Conservation (phyloP, 306 rosid genomes). For the Vigna nakashimae region DNA sequence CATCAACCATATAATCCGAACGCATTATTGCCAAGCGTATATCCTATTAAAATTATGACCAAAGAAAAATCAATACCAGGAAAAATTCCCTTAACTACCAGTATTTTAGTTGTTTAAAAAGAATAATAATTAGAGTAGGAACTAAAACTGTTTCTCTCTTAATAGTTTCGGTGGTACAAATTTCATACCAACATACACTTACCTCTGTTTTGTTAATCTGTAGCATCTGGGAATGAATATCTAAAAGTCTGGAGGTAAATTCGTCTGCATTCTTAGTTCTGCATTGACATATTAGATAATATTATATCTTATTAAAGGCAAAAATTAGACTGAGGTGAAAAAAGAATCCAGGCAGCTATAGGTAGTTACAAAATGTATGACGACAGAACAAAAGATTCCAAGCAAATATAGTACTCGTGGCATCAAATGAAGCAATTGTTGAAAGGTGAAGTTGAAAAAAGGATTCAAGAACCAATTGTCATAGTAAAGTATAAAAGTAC, state of each 20-base stretch:
- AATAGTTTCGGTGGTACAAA: conserved; percentile 2
- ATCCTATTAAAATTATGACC: conserved; percentile 59
- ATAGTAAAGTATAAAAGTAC: neutral
- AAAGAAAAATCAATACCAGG: conserved; percentile 30
- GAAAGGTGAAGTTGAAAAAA: conserved; percentile 2
- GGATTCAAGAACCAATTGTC: neutral
- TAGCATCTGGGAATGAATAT: conserved; percentile 87
- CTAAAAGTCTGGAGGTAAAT: conserved; percentile 85
- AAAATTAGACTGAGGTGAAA: neutral
- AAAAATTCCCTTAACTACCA: conserved; percentile 21
- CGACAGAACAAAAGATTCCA: too few species aligned
- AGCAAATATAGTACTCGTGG: too few species aligned
- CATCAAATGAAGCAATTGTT: neutral
- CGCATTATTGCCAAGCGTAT: conserved; percentile 93
- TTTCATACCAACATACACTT: conserved; percentile 18
- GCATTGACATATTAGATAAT: conserved; percentile 46
- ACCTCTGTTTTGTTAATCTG: conserved; percentile 87
- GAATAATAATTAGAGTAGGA: neutral
- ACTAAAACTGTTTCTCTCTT: neutral
- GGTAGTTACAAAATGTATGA: too few species aligned
- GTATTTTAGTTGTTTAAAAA: neutral
- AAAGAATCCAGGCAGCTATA: too few species aligned
- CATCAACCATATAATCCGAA: conserved; percentile 98
- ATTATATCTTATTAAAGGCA: neutral
- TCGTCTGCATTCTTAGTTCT: conserved; percentile 79